Base-by-base conservation (phyloP, 345 rosid genomes). In the Melaleuca alternifolia region DNA sequence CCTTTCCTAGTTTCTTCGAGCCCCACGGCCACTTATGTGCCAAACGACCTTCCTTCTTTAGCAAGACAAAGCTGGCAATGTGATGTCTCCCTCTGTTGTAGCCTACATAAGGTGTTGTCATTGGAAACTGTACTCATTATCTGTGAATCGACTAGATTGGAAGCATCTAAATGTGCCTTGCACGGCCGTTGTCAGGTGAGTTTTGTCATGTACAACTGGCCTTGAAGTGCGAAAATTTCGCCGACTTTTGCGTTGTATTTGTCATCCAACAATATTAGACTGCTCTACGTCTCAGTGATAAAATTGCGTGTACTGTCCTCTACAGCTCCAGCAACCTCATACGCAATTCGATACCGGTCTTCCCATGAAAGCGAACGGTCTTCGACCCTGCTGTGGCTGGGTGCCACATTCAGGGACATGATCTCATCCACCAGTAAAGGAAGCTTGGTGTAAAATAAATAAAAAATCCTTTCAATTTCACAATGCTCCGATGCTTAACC, bases 251-350 rank as follows among this genome's bases (percentile, higher is more conserved):
- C 83, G 2, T 53, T 85, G 48, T 53, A 87, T 82, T 54, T 89
- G 3, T 88, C 87, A 41, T 89, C 89, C 53, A 90, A 83, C 14
- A 89, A 90, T 90, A 85, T 90, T 91, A 37, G 88, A 81, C 18
- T 90, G 88, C 48, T 90, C 89, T 13, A 92, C 88, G 54, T 89
- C 93, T 2, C 89, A 88, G 51, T 90, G 93, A 21, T 86, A 79
- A n/a, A 52, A 89, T 89, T 91, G 93, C 85, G 89, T 86, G 82
- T 54, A 86, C 1, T 88, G 87, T 2, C 88, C 84, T 14, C 89
- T n/a, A n/a, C n/a, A n/a, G n/a, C 91, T 44, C 85, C 91, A 4
- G 92, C 92, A 11, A 88, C 89, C 82, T 89, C 89, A 24, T 86
- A 83, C 1, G 91, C 93, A 15, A 91, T 90, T 81, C 85, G 83